These are phyloP conservation scores for Saccharomyces cerevisiae DNA, from an alignment of 805 yeast species.

Conservation along the genomic window DNA sequence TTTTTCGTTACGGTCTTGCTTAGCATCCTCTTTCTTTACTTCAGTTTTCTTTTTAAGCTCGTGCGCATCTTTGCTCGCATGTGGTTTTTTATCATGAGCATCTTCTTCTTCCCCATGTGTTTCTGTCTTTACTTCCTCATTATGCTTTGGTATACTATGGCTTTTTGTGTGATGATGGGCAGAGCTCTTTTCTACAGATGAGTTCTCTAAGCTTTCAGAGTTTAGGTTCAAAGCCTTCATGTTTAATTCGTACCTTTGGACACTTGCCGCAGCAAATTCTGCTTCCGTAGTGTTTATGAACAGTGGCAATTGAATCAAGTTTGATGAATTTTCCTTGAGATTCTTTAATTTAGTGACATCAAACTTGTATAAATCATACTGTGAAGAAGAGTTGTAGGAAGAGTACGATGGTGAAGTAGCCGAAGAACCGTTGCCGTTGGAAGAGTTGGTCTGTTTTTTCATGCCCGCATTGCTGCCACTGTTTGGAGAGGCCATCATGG, in stretches of 20 bases:
- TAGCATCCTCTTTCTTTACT: constrained; percentile 3
- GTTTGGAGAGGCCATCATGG: background rate
- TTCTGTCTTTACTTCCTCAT: background rate
- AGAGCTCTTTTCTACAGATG: background rate
- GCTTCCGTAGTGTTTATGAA: constrained; percentile 26
- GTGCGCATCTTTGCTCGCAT: background rate
- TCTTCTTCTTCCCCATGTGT: background rate
- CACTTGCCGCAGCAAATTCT: constrained; percentile 27
- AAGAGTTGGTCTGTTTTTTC: constrained; percentile 2
- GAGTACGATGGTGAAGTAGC: background rate
- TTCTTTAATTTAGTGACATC: constrained; percentile 16
- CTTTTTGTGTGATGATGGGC: background rate
- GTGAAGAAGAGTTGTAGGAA: constrained; percentile 2
- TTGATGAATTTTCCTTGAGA: background rate
- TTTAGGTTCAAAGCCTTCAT: constrained; percentile 3
- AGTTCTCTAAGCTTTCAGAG: background rate
- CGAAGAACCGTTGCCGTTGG: constrained; percentile 2
- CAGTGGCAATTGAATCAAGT: constrained; percentile 20
- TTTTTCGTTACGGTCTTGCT: constrained; percentile 2
- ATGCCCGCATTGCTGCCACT: background rate
- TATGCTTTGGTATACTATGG: background rate
- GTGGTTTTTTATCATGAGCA: background rate
- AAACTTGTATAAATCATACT: constrained; percentile 21
- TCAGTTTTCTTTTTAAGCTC: background rate
- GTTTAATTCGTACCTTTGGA: constrained; percentile 18